A percentile compares a stretch with the other conserved stretches of the same genome.
phyloP scores from a whole-genome alignment of 805 yeast species.

The Tetrapisispora fleetii region DNA sequence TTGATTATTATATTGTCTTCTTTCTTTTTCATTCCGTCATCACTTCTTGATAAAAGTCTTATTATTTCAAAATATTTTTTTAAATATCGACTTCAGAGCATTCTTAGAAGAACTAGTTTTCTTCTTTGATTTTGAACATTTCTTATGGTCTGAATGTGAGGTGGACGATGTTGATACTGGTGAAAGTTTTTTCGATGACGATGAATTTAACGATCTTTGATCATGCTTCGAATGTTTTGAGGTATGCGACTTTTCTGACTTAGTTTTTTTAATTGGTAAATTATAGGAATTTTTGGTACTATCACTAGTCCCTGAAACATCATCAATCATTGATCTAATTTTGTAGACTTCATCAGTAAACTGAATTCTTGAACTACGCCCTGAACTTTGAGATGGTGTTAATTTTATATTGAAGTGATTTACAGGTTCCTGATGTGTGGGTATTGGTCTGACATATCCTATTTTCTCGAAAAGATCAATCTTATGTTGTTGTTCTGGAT shows the following conservation, averaged over 20 bases:
- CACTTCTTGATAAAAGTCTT: too few species aligned
- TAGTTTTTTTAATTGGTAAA: conserved; percentile 15
- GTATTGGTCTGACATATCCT: conserved; percentile 24
- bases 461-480: conserved; percentile 20
- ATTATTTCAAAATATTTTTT: background rate
- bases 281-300: background rate
- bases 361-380: conserved; percentile 23
- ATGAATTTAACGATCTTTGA: background rate
- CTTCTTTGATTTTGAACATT: background rate
- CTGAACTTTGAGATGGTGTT: conserved; percentile 11
- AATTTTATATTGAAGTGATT: conserved; percentile 10
- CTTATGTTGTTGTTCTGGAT: conserved; percentile 17
- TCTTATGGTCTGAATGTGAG: background rate
- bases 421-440: conserved; percentile 14
- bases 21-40: too few species aligned
- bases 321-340: conserved; percentile 25
- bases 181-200: background rate
- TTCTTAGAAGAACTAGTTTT: background rate
- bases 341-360: conserved; percentile 22
- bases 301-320: background rate
- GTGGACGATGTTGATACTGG: background rate
- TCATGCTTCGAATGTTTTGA: background rate
- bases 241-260: conserved; percentile 9
- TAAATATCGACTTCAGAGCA: background rate
- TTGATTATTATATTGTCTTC: too few species aligned